These are phyloP conservation scores for Drechslerella stenobrocha DNA, from an alignment of 2,329 filamentous ascomycete genomes.

Conservation along the genomic window DNA sequence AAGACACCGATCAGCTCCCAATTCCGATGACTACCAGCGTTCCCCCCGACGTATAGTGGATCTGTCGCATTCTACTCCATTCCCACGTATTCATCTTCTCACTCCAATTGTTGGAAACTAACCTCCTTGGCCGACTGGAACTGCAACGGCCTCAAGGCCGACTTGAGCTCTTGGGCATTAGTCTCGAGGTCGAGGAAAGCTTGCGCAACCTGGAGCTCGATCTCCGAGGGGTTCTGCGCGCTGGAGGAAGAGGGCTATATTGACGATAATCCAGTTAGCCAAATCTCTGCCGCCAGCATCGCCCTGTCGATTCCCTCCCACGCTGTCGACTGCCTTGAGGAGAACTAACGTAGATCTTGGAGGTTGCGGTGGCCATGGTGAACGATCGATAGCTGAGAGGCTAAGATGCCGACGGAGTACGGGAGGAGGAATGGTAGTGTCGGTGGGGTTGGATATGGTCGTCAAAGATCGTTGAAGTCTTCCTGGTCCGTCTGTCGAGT, in stretches of 20 bases:
- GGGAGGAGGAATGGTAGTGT: conserved; percentile 26
- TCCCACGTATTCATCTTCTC: too few species aligned
- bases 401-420: conserved; percentile 42
- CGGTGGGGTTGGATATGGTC: conserved; percentile 19
- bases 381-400: conserved; percentile 47
- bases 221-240: conserved; percentile 92
- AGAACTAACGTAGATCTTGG: conserved; percentile 48
- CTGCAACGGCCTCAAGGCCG: conserved; percentile 93
- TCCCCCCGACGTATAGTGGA: not conserved
- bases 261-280: conserved; percentile 22
- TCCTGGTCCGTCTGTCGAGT: conserved; percentile 18
- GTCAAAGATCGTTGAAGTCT: conserved; percentile 48
- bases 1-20: conserved; percentile 47
- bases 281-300: conserved; percentile 16
- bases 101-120: conserved; percentile 59
- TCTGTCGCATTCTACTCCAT: not conserved
- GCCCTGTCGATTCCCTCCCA: conserved; percentile 2
- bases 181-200: conserved; percentile 99
- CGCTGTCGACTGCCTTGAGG: not conserved
- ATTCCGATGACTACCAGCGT: conserved; percentile 37
- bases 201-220: conserved; percentile 94
- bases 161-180: conserved; percentile 98
- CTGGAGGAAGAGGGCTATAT: conserved; percentile 63
- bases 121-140: conserved; percentile 99
- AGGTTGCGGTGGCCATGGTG: conserved; percentile 44